Evolutionary conservation across 805 yeast genomes (phyloP), one percentile per base, ranked within the genome.

Genomic region (Spathaspora gorwiae): DNA sequence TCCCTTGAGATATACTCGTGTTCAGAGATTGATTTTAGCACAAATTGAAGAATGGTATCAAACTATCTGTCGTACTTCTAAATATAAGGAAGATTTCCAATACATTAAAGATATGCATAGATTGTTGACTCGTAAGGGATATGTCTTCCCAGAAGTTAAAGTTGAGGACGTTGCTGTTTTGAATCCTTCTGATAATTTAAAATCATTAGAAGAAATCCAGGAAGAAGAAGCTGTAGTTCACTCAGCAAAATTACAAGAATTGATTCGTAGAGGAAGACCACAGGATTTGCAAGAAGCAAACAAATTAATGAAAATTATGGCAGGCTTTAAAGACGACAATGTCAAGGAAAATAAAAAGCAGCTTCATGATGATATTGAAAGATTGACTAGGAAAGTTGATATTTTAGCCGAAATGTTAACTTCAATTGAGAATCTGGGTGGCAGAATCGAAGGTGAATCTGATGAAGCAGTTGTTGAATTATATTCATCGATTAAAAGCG

Each of bases 1-100:
- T 1, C 96, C 97, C 3, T 68, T 84, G 49, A 79, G 90, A 34
- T 89, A 87, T 65, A 75, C 92, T 14, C 77, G 90, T 51, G 83
- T 88, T 26, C 98, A 94, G 62, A 75, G 89, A 60, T 74, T 90
- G 55, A 81, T 92, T 51, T 74, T 94, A 58, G 90, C 94, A 47
- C 88, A 90, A 46, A 85, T 94, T 57, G 96, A 92, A 65, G 98
- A 94, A 65, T 94, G 99, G 99, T 83, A 87, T 62, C 95, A 88
- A 63, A 92, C 98, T 1, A 81, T 94, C 45, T 92, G 97, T 66
- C 82, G 83, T 57, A 89, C 94, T 43, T 82, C 96, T 26, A 78
- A 88, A 59, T 87, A 94, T 65, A 88, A 87, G 61, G 95, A 90
- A 37, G 99, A 94, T 62, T 73, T 94, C 56, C 94, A 90, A 2